Evolutionary conservation across 805 yeast species (phyloP), one percentile per base, ranked within the genome.

Genomic region (Candida tammaniensis): DNA sequence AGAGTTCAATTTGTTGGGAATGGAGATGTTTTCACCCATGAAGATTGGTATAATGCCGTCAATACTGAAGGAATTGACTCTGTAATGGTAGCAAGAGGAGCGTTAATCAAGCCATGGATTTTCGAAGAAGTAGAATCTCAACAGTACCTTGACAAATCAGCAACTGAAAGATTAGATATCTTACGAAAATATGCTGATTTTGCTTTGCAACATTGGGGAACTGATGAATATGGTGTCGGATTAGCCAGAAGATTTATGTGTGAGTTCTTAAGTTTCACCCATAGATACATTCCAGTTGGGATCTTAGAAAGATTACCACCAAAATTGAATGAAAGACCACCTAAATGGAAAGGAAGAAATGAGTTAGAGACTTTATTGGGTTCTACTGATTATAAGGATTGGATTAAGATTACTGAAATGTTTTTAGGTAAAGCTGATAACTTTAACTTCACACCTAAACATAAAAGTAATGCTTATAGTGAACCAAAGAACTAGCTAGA

Each of bases 21-120:
- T 52, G 99, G 99, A 33, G 99, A 93, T 56, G 77, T 87, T 30
- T 89, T 71, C 65, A 82, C 86, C 13, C 78, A 74, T 64, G 84
- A 84, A 51, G 98, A 93, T 55, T 93, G 96, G 95, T 75, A 86
- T 57, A 70, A 68, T 21, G 88, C 83, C 8, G 68, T 80, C 26
- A 59, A 64, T 17, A 74, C 78, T 30, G 75, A 75, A 19, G 83
- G 84, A 15, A 80, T 91, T 38, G 98, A 93, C 62, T 79, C 93
- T 19, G 95, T 88, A 12, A 93, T 94, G 97, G 86, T 93, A 35
- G 98, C 98, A 3, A 76, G 99, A 52, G 98, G 98, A 36, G 98
- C 98, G 2, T 73, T 93, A 45, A 89, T 93, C 56, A 93, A 93
- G 62, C 99, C 99, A 22, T 93, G 99, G 99, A 86, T 93, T 33